Evolutionary conservation across 495 filamentous ascomycete species (phyloP).

Genomic region (Trypethelium eluteriae): DNA sequence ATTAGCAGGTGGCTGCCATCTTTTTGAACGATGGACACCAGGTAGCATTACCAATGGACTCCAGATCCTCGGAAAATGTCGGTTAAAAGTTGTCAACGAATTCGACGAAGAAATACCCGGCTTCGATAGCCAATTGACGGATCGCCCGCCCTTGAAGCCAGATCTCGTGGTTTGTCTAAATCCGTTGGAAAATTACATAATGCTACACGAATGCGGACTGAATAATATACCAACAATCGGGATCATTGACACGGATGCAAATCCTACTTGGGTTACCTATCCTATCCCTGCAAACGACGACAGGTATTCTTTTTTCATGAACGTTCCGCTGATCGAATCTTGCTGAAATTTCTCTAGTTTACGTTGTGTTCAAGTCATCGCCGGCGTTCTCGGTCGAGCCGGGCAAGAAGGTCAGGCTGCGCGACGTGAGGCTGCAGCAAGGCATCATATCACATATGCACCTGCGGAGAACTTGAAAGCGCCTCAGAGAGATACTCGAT

Average conservation of each 20-base stretch:
- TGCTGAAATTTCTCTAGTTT: conserved; percentile 45
- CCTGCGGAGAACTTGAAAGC: conserved; percentile 34
- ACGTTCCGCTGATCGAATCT: conserved; percentile 13
- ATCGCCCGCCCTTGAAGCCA: conserved; percentile 61
- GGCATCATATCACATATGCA: conserved; percentile 52
- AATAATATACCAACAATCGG: conserved; percentile 90
- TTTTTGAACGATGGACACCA: conserved; percentile 91
- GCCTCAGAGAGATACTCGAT: conserved; percentile 16
- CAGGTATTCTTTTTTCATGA: conserved; percentile 44
- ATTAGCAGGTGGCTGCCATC: conserved; percentile 70
- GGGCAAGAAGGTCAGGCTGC: conserved; percentile 66
- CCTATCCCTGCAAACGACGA: conserved; percentile 96
- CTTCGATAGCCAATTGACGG: conserved; percentile 55
- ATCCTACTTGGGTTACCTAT: conserved; percentile 93
- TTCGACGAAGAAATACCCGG: conserved; percentile 57
- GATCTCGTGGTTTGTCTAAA: conserved; percentile 92
- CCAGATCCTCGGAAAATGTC: conserved; percentile 64
- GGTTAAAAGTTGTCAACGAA: conserved; percentile 61
- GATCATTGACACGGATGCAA: conserved; percentile 84
- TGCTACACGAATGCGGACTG: conserved; percentile 84
- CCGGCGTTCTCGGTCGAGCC: conserved; percentile 74
- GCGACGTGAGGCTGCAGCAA: conserved; percentile 53
- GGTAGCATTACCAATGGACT: conserved; percentile 89
- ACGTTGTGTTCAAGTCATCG: conserved; percentile 70
- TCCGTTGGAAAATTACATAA: conserved; percentile 78